Percentiles rank a stretch among this genome's conserved stretches.
These are phyloP conservation scores for Colletotrichum endophyticum DNA, from an alignment of 2,329 filamentous ascomycete species.

Conservation along the genomic window DNA sequence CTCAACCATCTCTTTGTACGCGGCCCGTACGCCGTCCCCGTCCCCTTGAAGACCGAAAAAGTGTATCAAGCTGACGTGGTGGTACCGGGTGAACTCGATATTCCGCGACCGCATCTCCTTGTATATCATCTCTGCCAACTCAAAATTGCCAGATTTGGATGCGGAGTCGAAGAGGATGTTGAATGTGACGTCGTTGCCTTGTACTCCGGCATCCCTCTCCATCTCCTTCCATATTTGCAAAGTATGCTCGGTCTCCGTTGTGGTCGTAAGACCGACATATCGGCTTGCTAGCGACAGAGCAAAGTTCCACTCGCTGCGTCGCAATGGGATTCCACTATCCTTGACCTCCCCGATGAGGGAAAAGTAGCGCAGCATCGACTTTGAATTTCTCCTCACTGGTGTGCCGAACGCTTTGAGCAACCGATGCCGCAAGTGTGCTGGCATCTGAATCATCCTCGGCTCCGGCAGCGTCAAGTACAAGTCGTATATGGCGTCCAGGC, in stretches of 20 bases:
- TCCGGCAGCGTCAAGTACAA: slow-evolving; percentile 56
- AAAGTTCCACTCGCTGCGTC: slow-evolving; percentile 77
- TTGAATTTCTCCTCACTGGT: slow-evolving; percentile 59
- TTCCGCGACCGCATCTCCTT: slow-evolving; percentile 78
- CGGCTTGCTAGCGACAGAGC: slow-evolving; percentile 81
- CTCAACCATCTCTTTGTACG: slow-evolving; percentile 84
- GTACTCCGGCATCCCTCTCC: slow-evolving; percentile 73
- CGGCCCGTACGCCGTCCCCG: slow-evolving; percentile 73
- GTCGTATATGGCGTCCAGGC: slow-evolving; percentile 51
- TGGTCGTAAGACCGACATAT: slow-evolving; percentile 65
- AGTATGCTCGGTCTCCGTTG: slow-evolving; percentile 68
- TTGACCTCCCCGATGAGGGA: slow-evolving; percentile 85
- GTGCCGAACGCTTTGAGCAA: slow-evolving; percentile 74
- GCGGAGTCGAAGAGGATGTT: slow-evolving; percentile 92
- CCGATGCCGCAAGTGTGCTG: slow-evolving; percentile 58
- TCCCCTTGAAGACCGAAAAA: slow-evolving; percentile 80
- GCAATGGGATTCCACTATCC: slow-evolving; percentile 71
- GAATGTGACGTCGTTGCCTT: slow-evolving; percentile 81
- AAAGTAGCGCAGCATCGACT: slow-evolving; percentile 81
- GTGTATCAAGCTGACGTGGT: slow-evolving; percentile 82
- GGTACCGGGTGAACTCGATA: slow-evolving; percentile 75
- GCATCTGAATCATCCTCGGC: slow-evolving; percentile 56
- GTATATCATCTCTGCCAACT: slow-evolving; percentile 83
- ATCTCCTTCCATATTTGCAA: slow-evolving; percentile 87
- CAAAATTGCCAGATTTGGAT: slow-evolving; percentile 82